phyloP scores from a whole-genome alignment of 2,329 filamentous ascomycete species.

The Ophiostoma tasmaniense region DNA sequence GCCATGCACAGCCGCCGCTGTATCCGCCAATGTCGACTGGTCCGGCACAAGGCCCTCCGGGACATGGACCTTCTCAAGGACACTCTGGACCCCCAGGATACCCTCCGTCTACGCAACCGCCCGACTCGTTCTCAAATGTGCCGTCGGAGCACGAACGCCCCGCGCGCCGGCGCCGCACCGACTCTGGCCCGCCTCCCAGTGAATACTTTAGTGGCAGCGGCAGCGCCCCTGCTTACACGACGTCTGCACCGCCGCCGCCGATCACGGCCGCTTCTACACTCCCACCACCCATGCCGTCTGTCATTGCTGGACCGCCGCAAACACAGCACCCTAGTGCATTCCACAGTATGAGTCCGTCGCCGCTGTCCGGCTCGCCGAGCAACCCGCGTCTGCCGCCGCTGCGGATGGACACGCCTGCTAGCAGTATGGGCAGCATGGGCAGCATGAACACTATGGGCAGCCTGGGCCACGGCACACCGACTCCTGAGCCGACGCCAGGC shows the following conservation, averaged over 20 bases:
- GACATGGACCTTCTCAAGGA: not conserved
- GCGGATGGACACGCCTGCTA: constrained; percentile 21
- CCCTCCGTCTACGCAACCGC: not conserved
- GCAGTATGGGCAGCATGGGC: constrained; percentile 19
- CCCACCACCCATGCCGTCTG: constrained; percentile 3
- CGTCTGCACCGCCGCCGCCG: not conserved
- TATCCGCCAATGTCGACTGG: constrained; percentile 14
- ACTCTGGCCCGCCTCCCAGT: constrained; percentile 12
- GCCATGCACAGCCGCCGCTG: constrained; percentile 11
- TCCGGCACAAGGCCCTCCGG: constrained; percentile 4
- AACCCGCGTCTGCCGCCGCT: constrained; percentile 16
- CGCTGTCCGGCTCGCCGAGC: constrained; percentile 16
- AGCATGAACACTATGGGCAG: constrained; percentile 4
- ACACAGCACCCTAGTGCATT: constrained; percentile 3
- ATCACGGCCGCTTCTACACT: constrained; percentile 6
- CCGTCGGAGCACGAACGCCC: constrained; percentile 16
- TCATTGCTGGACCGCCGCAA: not conserved
- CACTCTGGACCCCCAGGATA: not conserved
- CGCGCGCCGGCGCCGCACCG: constrained; percentile 18
- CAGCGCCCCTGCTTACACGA: not conserved
- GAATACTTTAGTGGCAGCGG: constrained; percentile 8
- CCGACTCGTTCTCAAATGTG: constrained; percentile 5
- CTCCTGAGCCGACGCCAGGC: constrained; percentile 13
- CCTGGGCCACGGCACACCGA: constrained; percentile 8
- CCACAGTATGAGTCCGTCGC: constrained; percentile 18